Percentiles rank a stretch among this genome's conserved stretches.
Evolutionary conservation across 2,329 filamentous ascomycete genomes (phyloP).

Genomic region (Cordyceps militaris): DNA sequence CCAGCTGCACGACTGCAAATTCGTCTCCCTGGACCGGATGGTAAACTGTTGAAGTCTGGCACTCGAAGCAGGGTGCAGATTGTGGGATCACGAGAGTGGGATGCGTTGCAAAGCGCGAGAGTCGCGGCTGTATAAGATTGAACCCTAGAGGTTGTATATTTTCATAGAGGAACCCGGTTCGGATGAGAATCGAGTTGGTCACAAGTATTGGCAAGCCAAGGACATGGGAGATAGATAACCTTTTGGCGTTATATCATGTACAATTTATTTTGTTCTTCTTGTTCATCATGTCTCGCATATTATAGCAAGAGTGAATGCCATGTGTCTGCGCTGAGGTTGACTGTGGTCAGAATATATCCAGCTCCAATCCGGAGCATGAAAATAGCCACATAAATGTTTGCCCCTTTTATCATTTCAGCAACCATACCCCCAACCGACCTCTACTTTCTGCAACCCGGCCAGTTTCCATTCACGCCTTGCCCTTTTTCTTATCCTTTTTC

Average conservation of each 20-base stretch:
- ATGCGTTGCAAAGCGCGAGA: conserved; percentile 41
- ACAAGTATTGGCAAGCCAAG: background rate
- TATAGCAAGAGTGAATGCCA: background rate
- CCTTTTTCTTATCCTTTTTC: conserved; percentile 47
- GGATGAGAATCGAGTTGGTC: background rate
- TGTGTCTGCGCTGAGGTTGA: background rate
- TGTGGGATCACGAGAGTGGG: conserved; percentile 49
- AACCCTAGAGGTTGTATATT: conserved; percentile 8
- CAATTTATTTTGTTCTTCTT: conserved; percentile 9
- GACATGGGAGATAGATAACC: conserved; percentile 8
- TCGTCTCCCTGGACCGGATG: conserved; percentile 35
- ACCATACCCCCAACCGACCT: background rate
- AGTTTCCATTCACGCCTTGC: conserved; percentile 25
- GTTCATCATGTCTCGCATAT: background rate
- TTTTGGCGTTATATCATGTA: conserved; percentile 10
- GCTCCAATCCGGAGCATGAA: background rate
- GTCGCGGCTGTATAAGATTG: conserved; percentile 22
- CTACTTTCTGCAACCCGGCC: background rate
- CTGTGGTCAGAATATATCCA: background rate
- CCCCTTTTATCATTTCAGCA: background rate
- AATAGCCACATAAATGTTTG: background rate
- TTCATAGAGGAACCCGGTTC: conserved; percentile 1
- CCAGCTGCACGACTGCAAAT: conserved; percentile 45
- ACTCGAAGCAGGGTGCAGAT: conserved; percentile 39
- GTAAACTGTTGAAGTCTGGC: conserved; percentile 34